These are phyloP conservation scores for Pseudocercospora musae DNA, from an alignment of 2,329 filamentous ascomycete species.

Conservation along the genomic window DNA sequence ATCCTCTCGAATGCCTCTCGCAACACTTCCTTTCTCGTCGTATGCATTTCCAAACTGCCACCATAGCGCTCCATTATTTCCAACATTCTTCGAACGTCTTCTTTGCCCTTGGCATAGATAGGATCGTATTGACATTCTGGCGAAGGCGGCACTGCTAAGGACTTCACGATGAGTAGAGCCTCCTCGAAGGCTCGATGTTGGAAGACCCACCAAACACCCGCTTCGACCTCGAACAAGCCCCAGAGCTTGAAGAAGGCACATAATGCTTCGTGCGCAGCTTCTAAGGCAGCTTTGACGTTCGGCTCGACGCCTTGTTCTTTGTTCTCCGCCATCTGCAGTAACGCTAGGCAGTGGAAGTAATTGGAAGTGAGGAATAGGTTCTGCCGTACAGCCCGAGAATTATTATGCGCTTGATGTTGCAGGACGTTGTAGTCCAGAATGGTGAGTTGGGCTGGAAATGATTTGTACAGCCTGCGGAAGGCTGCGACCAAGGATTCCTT, in stretches of 20 bases:
- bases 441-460: conserved; percentile 68
- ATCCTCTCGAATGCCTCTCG: conserved; percentile 42
- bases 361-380: conserved; percentile 77
- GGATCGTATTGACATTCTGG: conserved; percentile 23
- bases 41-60: conserved; percentile 46
- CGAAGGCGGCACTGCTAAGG: conserved; percentile 13
- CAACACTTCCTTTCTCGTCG: conserved; percentile 47
- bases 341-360: conserved; percentile 79
- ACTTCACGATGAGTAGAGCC: conserved; percentile 40
- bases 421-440: conserved; percentile 63
- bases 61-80: conserved; percentile 46
- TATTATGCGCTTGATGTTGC: conserved; percentile 53
- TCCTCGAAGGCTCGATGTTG: conserved; percentile 78
- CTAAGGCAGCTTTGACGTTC: conserved; percentile 67
- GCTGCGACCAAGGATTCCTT: conserved; percentile 67
- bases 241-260: conserved; percentile 72
- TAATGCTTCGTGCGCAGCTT: conserved; percentile 73
- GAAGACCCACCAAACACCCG: conserved; percentile 80
- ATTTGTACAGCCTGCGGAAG: conserved; percentile 69
- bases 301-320: conserved; percentile 48
- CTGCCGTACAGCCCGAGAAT: conserved; percentile 67
- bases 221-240: conserved; percentile 65
- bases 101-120: conserved; percentile 39
- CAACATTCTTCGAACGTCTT: conserved; percentile 44
- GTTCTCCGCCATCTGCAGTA: conserved; percentile 70